Percentiles rank a stretch among this genome's conserved stretches.
Conservation (phyloP, 2,329 filamentous ascomycete species). For the Lachnellula arida region DNA sequence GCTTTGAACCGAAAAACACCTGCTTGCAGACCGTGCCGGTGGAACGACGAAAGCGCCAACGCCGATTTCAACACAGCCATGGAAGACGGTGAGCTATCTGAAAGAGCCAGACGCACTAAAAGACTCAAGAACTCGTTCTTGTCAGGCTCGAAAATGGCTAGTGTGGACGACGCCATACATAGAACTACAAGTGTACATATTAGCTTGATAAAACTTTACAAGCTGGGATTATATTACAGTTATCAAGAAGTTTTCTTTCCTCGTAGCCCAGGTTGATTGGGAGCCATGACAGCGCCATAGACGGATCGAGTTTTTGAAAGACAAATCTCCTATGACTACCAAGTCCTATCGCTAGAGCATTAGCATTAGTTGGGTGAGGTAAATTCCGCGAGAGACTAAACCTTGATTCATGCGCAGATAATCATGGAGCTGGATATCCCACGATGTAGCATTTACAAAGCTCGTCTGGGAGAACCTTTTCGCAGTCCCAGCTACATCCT, state of each 20-base stretch:
- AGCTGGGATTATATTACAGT: constrained; percentile 15
- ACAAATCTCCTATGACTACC: constrained; percentile 12
- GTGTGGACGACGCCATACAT: constrained; percentile 16
- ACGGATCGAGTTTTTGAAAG: constrained; percentile 17
- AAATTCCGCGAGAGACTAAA: constrained; percentile 17
- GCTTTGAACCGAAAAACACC: constrained; percentile 19
- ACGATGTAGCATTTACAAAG: constrained; percentile 22
- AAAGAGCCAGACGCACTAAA: constrained; percentile 20
- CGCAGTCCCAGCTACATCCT: constrained; percentile 16
- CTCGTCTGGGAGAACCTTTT: constrained; percentile 17
- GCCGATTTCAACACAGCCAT: constrained; percentile 21
- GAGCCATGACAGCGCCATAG: constrained; percentile 19
- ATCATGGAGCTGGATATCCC: constrained; percentile 24
- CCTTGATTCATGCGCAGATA: constrained; percentile 23
- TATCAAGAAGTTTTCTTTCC: constrained; percentile 20
- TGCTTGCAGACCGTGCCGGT: constrained; percentile 21
- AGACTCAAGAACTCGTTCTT: constrained; percentile 21
- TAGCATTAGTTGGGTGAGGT: constrained; percentile 15
- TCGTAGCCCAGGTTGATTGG: constrained; percentile 16
- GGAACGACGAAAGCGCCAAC: constrained; percentile 22
- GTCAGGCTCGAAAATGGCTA: constrained; percentile 21
- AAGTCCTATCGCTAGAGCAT: constrained; percentile 19
- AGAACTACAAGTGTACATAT: constrained; percentile 20
- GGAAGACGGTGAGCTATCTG: constrained; percentile 20
- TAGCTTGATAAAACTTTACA: constrained; percentile 12